Evolutionary conservation across 2,329 filamentous ascomycete species (phyloP), one percentile per base, ranked within the genome.

Genomic region (Orbilia oligospora): DNA sequence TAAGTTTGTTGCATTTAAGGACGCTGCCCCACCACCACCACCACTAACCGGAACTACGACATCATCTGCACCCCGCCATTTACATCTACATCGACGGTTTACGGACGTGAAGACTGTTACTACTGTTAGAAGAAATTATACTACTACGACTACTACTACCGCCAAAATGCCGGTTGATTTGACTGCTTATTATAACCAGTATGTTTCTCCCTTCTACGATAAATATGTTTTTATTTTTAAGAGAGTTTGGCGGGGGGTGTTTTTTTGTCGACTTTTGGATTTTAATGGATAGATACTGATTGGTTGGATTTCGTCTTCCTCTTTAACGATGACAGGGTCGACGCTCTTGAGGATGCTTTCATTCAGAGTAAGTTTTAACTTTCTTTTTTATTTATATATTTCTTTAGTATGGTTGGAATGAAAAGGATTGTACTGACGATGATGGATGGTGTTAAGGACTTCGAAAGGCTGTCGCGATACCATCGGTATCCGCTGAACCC

Each of bases 401-500:
- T 5, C 16, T n/a, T 14, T 33, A 5, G 20, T 22, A 38, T 22
- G 16, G n/a, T n/a, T n/a, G n/a, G n/a, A n/a, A n/a, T n/a, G n/a
- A n/a, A n/a, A n/a, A n/a, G n/a, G 51, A 12, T 41, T 41, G n/a
- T 48, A 36, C 36, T 36, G 22, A 63, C 48, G 41, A 27, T 67
- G 20, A 2, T n/a, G n/a, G n/a, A n/a, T n/a, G 14, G 22, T 36
- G 14, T 33, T 85, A 97, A 82, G 91, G 95, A 82, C 90, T 99
- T 78, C 89, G 93, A 83, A 90, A 94, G 85, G 96, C 96, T 69
- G 96, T 99, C 77, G 95, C 94, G 66, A 99, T 99, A 83, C 96
- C 96, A 20, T 99, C 96, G 80, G 89, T 99, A 84, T 98, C 95
- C 38, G 93, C 95, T 58, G 94, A 97, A 80, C 93, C 96, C 83